Conservation (phyloP, 2,329 filamentous ascomycete species). For the Fusarium euwallaceae region DNA sequence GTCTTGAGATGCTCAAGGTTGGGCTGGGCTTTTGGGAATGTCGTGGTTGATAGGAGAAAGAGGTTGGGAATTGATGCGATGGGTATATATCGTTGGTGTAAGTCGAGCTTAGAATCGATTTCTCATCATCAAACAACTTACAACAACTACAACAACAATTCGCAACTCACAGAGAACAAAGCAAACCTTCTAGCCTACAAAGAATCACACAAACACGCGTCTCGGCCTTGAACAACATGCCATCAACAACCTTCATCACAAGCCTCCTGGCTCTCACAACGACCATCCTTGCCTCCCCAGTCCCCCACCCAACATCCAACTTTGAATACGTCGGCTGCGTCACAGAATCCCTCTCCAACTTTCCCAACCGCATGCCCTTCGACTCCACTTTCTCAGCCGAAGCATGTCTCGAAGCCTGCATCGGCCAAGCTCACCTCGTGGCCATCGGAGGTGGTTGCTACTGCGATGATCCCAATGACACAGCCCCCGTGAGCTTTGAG, state of each 20-base stretch:
- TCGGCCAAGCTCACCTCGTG: constrained; percentile 31
- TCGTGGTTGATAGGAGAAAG: not conserved
- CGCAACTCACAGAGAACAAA: not conserved
- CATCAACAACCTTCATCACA: constrained; percentile 21
- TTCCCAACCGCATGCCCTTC: constrained; percentile 32
- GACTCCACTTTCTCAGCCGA: constrained; percentile 22
- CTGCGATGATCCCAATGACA: constrained; percentile 32
- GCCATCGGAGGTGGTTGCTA: constrained; percentile 44
- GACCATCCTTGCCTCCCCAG: constrained; percentile 27
- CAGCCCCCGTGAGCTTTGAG: constrained; percentile 8
- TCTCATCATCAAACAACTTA: constrained; percentile 2
- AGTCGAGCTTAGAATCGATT: not conserved
- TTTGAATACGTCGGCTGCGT: constrained; percentile 50
- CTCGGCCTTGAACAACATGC: constrained; percentile 4
- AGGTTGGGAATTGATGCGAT: not conserved
- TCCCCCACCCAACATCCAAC: constrained; percentile 21
- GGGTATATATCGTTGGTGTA: not conserved
- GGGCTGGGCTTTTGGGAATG: not conserved
- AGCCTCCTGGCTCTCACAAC: constrained; percentile 43
- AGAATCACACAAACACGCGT: not conserved
- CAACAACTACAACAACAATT: not conserved
- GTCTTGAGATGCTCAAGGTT: not conserved
- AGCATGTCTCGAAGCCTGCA: constrained; percentile 27
- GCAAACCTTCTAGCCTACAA: not conserved
- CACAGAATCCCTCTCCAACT: constrained; percentile 30